Conservation (phyloP, 2,329 filamentous ascomycete species). For the Penicillium expansum region DNA sequence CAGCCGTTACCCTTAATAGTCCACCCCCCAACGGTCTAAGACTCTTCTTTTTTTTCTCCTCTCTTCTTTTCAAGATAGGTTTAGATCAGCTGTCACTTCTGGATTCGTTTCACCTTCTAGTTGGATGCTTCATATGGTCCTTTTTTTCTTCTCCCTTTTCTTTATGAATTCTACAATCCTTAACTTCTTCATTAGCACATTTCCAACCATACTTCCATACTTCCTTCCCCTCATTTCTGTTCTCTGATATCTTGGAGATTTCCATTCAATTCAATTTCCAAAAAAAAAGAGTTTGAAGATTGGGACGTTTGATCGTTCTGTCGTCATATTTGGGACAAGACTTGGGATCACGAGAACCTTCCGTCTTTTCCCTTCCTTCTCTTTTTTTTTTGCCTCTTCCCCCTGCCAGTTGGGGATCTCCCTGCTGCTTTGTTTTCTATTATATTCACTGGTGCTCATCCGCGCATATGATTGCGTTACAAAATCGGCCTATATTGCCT, state of each 20-base stretch:
- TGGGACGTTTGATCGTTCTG: constrained; percentile 1
- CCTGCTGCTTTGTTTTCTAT: neutral
- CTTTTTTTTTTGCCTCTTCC: neutral
- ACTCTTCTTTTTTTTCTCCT: neutral
- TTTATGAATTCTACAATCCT: neutral
- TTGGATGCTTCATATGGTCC: neutral
- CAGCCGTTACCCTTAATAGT: neutral
- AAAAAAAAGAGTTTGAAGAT: too few relatives aligned
- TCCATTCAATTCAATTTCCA: neutral
- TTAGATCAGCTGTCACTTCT: constrained; percentile 10
- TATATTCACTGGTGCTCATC: constrained; percentile 7
- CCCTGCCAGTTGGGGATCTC: neutral
- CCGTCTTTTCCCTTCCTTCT: neutral
- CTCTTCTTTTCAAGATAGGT: neutral
- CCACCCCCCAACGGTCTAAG: constrained; percentile 6
- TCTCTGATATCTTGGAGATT: neutral
- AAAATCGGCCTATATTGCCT: constrained; percentile 39
- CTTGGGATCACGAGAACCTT: constrained; percentile 4
- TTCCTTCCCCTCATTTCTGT: neutral
- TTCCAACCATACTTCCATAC: neutral
- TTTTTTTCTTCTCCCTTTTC: neutral
- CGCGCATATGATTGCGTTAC: constrained; percentile 46
- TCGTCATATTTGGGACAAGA: neutral
- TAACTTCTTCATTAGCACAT: neutral
- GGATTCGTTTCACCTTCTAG: constrained; percentile 10